Evolutionary conservation across 768 basidiomycete species (phyloP).

Genomic region (Mrakia frigida): DNA sequence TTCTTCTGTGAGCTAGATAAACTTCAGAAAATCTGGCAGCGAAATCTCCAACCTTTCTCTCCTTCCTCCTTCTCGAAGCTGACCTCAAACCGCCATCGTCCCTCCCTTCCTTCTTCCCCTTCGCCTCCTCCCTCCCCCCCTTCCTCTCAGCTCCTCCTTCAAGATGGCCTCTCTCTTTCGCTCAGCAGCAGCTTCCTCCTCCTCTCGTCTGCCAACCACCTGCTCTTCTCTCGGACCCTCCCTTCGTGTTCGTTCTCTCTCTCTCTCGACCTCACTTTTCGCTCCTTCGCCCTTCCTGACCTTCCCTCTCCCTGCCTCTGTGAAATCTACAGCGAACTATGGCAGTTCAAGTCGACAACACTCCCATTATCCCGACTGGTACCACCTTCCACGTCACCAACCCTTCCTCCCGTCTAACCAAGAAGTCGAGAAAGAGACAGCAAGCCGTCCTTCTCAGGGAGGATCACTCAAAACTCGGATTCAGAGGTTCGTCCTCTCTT

Average conservation of each 20-base stretch:
- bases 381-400: conserved; percentile 3
- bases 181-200: neutral
- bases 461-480: conserved; percentile 1
- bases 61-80: neutral
- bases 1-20: no score
- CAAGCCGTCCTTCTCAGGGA: neutral
- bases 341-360: neutral
- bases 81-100: neutral
- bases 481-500: neutral
- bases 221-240: neutral
- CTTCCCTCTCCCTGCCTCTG: neutral
- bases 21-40: no score
- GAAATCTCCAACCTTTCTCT: neutral
- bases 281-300: neutral
- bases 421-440: neutral
- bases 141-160: no score
- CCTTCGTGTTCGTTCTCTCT: neutral
- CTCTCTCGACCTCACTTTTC: neutral
- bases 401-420: neutral
- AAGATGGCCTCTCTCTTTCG: neutral
- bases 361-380: neutral
- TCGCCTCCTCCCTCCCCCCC: neutral
- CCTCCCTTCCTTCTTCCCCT: neutral
- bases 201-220: neutral
- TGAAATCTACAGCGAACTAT: neutral